phyloP scores from a whole-genome alignment of 192 early-diverging fungal species.

The Gamsiella multidivaricata region DNA sequence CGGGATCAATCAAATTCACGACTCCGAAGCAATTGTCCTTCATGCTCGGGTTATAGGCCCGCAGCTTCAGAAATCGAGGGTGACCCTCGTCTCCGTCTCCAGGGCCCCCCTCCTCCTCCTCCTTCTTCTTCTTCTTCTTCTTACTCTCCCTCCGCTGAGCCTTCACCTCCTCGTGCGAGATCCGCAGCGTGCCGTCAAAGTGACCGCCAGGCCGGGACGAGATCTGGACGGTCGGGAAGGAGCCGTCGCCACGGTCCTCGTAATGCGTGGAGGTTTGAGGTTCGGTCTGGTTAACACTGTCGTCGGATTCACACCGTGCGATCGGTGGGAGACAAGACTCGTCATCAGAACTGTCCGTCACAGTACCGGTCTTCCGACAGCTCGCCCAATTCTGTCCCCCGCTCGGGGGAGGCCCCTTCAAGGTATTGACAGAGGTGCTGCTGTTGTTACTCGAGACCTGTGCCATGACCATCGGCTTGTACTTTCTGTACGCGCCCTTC shows the following conservation, averaged over 20 bases:
- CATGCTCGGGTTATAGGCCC: conserved; percentile 42
- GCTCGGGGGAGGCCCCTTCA: not conserved
- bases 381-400: not conserved
- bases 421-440: conserved; percentile 11
- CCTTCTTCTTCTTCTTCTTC: conserved; percentile 31
- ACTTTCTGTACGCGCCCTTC: conserved; percentile 28
- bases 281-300: conserved; percentile 3
- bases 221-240: conserved; percentile 38
- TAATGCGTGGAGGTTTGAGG: conserved; percentile 14
- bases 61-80: conserved; percentile 19
- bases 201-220: conserved; percentile 42
- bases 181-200: conserved; percentile 39
- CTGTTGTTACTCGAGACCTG: conserved; percentile 17
- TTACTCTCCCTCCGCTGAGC: conserved; percentile 39
- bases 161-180: conserved; percentile 41
- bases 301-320: conserved; percentile 3
- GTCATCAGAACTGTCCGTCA: conserved; percentile 9
- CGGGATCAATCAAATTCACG: conserved; percentile 71
- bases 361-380: not conserved
- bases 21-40: conserved; percentile 40
- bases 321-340: not conserved
- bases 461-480: conserved; percentile 42
- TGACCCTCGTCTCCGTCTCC: conserved; percentile 12
- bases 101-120: conserved; percentile 33
- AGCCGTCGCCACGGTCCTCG: conserved; percentile 24